Conservation (phyloP, 345 rosid species). For the Ceriops zippeliana region DNA sequence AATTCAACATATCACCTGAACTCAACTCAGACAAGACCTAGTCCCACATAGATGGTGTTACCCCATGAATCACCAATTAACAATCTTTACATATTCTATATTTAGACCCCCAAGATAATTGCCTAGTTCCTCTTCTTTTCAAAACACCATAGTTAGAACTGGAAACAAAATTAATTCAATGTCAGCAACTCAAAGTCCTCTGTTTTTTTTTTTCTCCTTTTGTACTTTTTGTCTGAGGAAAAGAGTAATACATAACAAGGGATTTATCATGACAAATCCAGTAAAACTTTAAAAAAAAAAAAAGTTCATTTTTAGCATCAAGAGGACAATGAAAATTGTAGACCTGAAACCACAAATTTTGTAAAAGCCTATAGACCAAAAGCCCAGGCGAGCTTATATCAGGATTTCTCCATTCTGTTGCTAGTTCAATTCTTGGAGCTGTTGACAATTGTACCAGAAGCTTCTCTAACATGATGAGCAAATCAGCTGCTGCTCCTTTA, state of each 20-base stretch:
- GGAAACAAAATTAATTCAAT: not conserved
- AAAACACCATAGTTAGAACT: not conserved
- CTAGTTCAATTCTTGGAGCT: conserved; percentile 41
- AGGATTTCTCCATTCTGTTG: conserved; percentile 36
- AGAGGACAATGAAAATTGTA: conserved; percentile 15
- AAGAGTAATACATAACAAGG: too few species aligned
- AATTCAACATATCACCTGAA: not conserved
- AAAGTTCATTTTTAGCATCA: not conserved
- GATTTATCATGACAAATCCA: too few species aligned
- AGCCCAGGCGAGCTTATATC: conserved; percentile 54
- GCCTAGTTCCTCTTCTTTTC: not conserved
- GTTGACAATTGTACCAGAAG: conserved; percentile 42
- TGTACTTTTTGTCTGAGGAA: too few species aligned
- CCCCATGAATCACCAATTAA: not conserved
- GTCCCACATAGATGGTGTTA: not conserved
- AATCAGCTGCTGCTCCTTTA: conserved; percentile 67
- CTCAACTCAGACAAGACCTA: not conserved
- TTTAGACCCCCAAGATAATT: too few species aligned
- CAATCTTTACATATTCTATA: not conserved
- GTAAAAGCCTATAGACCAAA: conserved; percentile 62
- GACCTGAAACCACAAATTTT: conserved; percentile 81
- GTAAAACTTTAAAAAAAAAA: not conserved
- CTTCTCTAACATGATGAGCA: conserved; percentile 64
- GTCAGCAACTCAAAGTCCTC: not conserved
- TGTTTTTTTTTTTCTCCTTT: too few species aligned